Evolutionary conservation across 768 basidiomycete species (phyloP), one percentile per base, ranked within the genome.

Genomic region (Termitomyces sp.): DNA sequence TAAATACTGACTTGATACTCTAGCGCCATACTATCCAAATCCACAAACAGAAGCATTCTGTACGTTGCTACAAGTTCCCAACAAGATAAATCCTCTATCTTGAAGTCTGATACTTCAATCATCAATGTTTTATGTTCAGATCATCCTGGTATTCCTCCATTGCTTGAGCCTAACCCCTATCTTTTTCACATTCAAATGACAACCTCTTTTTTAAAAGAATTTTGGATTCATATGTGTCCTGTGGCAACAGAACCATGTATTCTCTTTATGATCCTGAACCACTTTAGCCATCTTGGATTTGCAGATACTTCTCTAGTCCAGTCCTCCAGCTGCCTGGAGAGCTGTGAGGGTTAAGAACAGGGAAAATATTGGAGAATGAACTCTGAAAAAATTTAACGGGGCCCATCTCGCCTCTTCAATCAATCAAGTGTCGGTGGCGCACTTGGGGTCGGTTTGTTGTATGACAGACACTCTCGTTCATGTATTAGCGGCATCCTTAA

Each of bases 1-100:
- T 50, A 54, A 47, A 55, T 29, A 47, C 59, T 56, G 10, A 31
- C 31, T 47, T 23, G 45, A 31, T 46, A 38, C 23, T 66, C 37
- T 41, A 95, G 92, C 87, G 25, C 81, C 82, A 1, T 82, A 80
- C 75, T 95, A 92, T 69, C 82, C 86, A 25, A 96, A 95, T 65
- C 89, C 92, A 27, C 95, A 98, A 67, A 98, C 95, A 0, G 84
- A 83, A 52, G 87, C 93, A 3, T 90, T 98, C 63, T 92, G 91
- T 66, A 68, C 72, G 19, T 82, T 98, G 83, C 68, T 99, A 38
- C 82, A 81, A 17, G 81, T 98, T 38, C 79, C 84, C 58, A 92
- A 96, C 72, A 88, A 83, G 62, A 75, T 80, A 37, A 75, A 76
- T 57, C 62, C 62, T 40, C 11, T 10, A 19, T 11, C 5, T n/a